Base-by-base conservation (phyloP, 176 grass and related monocot genomes). In the Melocanna baccifera region DNA sequence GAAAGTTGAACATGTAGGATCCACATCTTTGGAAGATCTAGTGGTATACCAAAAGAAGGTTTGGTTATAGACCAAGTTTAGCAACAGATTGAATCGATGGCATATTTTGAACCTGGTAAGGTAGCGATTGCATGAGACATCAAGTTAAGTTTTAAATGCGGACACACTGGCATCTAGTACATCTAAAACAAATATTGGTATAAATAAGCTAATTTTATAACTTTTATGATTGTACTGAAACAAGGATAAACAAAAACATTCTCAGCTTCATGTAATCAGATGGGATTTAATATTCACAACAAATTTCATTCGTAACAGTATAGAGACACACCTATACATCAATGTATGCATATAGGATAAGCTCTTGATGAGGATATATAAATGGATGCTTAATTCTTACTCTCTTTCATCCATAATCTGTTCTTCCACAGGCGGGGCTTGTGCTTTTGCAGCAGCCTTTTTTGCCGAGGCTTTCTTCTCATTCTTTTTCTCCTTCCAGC, bases 401-500 rank as follows among this genome's bases (percentile, higher is more conserved):
- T 99, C 96, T 56, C 81, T 89, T 72, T 94, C 93, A 83, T 99
- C 96, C 82, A 96, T 92, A 62, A 89, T 87, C 53, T 99, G 89
- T 77, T 99, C 93, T 76, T 94, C 91, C 0, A 92, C 85, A 77
- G 93, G 89, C 18, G 93, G 89, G 61, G 89, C 86, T 86, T 95
- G 86, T 74, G 87, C 81, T 77, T 89, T 90, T 28, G 86, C 87
- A 1, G 80, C 79, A 59, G 88, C 80, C 74, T 95, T 95, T 75
- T 94, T 94, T 1, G 87, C 77, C 2, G 83, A 72, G 69, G 88
- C 81, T 87, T 96, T 96, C 75, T 94, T 94, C 78, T 84, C 88
- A 6, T 94, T 94, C 84, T 99, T 99, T 82, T 99, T 99, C 56
- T 99, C 96, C 84, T 94, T 96, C 96, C 93, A 99, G 69, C 93